Evolutionary conservation across 1,284 basidiomycete species (phyloP), one percentile per base, ranked within the genome.

Genomic region (Microbotryum lychnidis-dioicae): DNA sequence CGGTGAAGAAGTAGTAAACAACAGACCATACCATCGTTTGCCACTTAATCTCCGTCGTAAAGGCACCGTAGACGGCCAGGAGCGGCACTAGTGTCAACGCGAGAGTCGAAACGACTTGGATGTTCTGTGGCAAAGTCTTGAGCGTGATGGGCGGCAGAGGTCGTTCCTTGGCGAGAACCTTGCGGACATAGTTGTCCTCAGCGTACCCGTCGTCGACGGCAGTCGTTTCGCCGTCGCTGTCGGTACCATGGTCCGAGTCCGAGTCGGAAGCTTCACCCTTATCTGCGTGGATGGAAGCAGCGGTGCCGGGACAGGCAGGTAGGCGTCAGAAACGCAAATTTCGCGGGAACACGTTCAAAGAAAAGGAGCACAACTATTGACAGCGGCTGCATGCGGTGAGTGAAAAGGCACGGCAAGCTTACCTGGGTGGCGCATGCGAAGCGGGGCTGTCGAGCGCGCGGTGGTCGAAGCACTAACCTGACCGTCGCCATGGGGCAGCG

Each of bases 101-200:
- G 60, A 79, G 83, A 80, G 86, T 87, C 63, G 84, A 80, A 64
- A 81, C 77, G 81, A 83, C 89, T 77, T 91, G 86, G 71, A 93
- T 80, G 74, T 93, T 87, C 51, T 79, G 78, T 70, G 78, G 76
- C 65, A 83, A 76, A 74, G 87, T 93, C 50, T 79, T 74, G 81
- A 82, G 83, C 9, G 82, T 82, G 73, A 93, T 79, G 6, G 89
- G 89, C 1, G 89, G 89, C 18, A 89, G 80, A 2, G 84, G 71
- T 74, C 86, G 76, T 80, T 82, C 73, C 81, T 75, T 86, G 74
- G 84, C 84, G 73, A 94, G 81, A 4, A 87, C 89, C 76, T 87
- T 83, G 57, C 84, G 80, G 72, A 96, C 89, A 73, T 92, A 94
- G 80, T 92, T 92, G 78, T 91, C 89, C 45, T 87, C 86, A 66